Conservation (phyloP, 768 basidiomycete genomes). For the Leccinum aurantiacum region DNA sequence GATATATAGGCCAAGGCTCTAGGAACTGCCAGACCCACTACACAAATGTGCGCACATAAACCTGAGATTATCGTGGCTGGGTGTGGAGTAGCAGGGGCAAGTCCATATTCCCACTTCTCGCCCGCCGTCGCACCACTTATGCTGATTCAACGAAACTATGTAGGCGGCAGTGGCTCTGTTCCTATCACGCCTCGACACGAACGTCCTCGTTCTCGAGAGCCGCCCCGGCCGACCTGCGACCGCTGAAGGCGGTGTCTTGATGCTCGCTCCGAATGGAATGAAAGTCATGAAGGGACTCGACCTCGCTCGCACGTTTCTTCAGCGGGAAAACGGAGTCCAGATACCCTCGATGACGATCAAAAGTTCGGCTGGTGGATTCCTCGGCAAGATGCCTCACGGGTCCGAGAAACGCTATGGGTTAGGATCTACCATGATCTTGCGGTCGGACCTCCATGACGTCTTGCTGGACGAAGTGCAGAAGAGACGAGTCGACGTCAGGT, state of each 20-base stretch:
- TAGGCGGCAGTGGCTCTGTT: constrained; percentile 28
- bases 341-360: constrained; percentile 24
- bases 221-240: constrained; percentile 17
- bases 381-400: constrained; percentile 29
- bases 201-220: constrained; percentile 25
- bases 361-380: constrained; percentile 20
- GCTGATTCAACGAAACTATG: not conserved
- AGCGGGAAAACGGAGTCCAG: constrained; percentile 20
- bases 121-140: not conserved
- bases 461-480: constrained; percentile 30
- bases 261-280: constrained; percentile 33
- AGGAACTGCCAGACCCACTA: not conserved
- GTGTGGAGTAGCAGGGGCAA: constrained; percentile 29
- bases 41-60: constrained; percentile 19
- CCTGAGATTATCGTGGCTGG: constrained; percentile 29
- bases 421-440: constrained; percentile 26
- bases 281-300: constrained; percentile 28
- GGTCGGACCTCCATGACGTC: constrained; percentile 34
- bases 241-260: constrained; percentile 28
- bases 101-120: constrained; percentile 5
- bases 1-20: constrained; percentile 3
- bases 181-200: constrained; percentile 21
- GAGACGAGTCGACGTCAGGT: constrained; percentile 17
- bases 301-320: constrained; percentile 24
- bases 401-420: constrained; percentile 28